These are phyloP conservation scores for Perkinsus chesapeaki DNA, from an alignment of 169 alveolate species.

Conservation along the genomic window DNA sequence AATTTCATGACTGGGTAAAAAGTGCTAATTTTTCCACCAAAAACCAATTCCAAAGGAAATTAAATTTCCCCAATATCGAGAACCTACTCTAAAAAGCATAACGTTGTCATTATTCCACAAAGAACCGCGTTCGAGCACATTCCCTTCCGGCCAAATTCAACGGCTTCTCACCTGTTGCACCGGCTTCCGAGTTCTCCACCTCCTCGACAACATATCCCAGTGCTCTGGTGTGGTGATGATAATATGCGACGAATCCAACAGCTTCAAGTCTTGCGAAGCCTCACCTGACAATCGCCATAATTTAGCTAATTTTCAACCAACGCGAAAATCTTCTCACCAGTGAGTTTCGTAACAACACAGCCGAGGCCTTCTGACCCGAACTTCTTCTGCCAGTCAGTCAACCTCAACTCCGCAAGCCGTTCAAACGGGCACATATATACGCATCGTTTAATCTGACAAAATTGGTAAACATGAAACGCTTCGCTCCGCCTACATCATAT, in stretches of 20 bases:
- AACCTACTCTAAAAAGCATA: too few relatives aligned
- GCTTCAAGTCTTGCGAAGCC: slow-evolving; percentile 35
- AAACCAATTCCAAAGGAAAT: too few relatives aligned
- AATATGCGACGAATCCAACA: slow-evolving; percentile 44
- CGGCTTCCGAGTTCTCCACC: slow-evolving; percentile 43
- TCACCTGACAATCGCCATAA: slow-evolving; percentile 16
- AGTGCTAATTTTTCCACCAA: too few relatives aligned
- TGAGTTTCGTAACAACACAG: slow-evolving; percentile 11
- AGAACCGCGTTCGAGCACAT: slow-evolving; percentile 36
- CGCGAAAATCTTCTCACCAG: not conserved
- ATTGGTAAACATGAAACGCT: slow-evolving; percentile 55
- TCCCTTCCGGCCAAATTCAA: not conserved
- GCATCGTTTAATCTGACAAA: slow-evolving; percentile 32
- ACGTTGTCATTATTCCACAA: too few relatives aligned
- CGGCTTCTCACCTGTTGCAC: not conserved
- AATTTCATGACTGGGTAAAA: too few relatives aligned
- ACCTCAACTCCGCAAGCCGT: slow-evolving; percentile 39
- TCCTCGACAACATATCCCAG: slow-evolving; percentile 47
- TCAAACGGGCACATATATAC: slow-evolving; percentile 53
- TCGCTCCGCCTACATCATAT: slow-evolving; percentile 37
- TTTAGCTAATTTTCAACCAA: not conserved
- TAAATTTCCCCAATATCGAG: too few relatives aligned
- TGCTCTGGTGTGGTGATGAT: slow-evolving; percentile 45
- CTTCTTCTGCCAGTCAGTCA: slow-evolving; percentile 43
- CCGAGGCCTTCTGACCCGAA: slow-evolving; percentile 42